Conservation (phyloP, 2,329 filamentous ascomycete species). For the Pyrenophora teres region DNA sequence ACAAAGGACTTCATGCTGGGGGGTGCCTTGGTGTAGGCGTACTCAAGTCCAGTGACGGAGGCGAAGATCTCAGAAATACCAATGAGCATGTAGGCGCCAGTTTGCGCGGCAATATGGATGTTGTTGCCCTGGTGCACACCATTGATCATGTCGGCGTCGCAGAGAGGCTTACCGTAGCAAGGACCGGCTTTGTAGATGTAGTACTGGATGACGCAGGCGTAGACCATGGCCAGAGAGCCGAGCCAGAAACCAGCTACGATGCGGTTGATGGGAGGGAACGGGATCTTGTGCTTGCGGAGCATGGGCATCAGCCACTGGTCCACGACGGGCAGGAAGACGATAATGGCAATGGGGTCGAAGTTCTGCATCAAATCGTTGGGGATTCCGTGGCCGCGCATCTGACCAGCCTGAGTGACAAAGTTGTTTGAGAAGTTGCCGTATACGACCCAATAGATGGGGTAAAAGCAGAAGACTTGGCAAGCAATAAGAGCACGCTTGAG, state of each 20-base stretch:
- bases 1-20: constrained; percentile 55
- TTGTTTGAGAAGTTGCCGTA: constrained; percentile 51
- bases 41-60: constrained; percentile 54
- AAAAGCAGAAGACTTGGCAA: constrained; percentile 68
- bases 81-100: constrained; percentile 54
- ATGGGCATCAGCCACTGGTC: constrained; percentile 51
- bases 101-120: constrained; percentile 54
- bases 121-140: constrained; percentile 45
- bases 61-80: constrained; percentile 56
- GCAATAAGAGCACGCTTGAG: constrained; percentile 69
- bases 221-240: constrained; percentile 57
- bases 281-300: constrained; percentile 49
- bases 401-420: constrained; percentile 52
- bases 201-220: constrained; percentile 63
- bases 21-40: constrained; percentile 56
- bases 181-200: constrained; percentile 61
- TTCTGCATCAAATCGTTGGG: constrained; percentile 57
- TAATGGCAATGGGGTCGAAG: constrained; percentile 53
- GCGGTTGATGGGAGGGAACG: constrained; percentile 58
- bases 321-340: constrained; percentile 54
- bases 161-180: constrained; percentile 54
- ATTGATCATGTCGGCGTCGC: constrained; percentile 33
- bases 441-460: constrained; percentile 55
- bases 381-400: constrained; percentile 53
- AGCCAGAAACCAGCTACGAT: constrained; percentile 60